Percentiles rank a stretch among this genome's conserved stretches.
These are phyloP conservation scores for Xylaria telfairii DNA, from an alignment of 495 filamentous ascomycete species.

Conservation along the genomic window DNA sequence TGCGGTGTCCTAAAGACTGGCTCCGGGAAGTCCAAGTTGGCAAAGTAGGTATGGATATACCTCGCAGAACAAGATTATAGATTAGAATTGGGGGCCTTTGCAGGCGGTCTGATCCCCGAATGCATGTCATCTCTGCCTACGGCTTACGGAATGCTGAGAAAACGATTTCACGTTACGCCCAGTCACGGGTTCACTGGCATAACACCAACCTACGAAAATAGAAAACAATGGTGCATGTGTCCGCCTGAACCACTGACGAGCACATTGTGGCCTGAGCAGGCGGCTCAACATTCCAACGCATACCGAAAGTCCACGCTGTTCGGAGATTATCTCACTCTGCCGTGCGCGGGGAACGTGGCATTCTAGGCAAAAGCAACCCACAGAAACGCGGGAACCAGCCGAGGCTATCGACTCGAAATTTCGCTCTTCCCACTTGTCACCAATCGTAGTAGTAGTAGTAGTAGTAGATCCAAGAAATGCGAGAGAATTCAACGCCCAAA, in stretches of 20 bases:
- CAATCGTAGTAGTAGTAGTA: not conserved
- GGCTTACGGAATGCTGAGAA: conserved; percentile 19
- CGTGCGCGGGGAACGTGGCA: not conserved
- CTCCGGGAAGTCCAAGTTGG: not conserved
- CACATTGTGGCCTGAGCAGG: not conserved
- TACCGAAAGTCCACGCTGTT: not conserved
- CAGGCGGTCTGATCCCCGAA: not conserved
- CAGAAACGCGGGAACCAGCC: too few species aligned
- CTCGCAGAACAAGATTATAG: conserved; percentile 2
- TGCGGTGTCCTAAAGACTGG: conserved; percentile 5
- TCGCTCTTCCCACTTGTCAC: not conserved
- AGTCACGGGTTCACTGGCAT: not conserved
- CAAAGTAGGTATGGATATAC: not conserved
- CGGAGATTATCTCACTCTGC: not conserved
- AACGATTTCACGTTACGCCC: not conserved
- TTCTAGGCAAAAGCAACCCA: not conserved
- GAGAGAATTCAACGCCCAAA: not conserved
- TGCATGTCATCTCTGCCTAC: not conserved
- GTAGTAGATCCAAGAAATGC: not conserved
- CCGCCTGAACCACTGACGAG: not conserved
- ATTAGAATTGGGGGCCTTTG: not conserved
- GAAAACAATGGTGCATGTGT: not conserved
- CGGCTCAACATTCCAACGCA: too few species aligned
- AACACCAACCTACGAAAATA: not conserved
- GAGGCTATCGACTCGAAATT: not conserved